Evolutionary conservation across 2,329 filamentous ascomycete species (phyloP), one percentile per base, ranked within the genome.

Genomic region (Escovopsis sp.): DNA sequence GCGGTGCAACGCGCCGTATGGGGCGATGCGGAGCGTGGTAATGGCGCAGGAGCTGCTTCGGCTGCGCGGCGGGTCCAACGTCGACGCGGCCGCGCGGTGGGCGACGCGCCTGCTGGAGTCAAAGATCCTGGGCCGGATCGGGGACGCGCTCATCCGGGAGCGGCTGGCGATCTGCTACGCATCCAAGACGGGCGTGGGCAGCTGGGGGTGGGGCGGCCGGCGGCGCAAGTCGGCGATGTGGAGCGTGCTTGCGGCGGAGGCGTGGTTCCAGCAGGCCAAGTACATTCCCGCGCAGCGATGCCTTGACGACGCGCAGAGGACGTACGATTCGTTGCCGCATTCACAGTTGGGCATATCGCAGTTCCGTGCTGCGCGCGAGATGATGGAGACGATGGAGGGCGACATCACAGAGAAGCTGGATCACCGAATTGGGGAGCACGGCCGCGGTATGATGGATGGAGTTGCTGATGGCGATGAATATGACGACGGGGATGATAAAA

Each of bases 11-110:
- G 73, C 79, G 18, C 74, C 83, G 0, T 88, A 86, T 49, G 80
- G 84, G 35, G 82, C 87, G 1, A 60, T 92, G 13, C 79, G 92
- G 10, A 82, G 78, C 41, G 64, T 94, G 8, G 62, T 79, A 0
- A 61, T 96, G 0, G 74, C 77, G 0, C 65, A 90, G 18, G 92
- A 98, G 54, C 71, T 98, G 1, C 64, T 96, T 3, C 78, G 83
- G 27, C 65, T 90, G 10, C 72, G 87, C 6, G 85, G 84, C 17
- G 81, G 83, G 11, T 73, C 78, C 3, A 81, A 80, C 17, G 71
- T 85, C 6, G 90, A 94, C 50, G 84, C 90, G 48, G 86, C 87
- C 7, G 85, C 85, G 14, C 75, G 73, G 51, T 96, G 87, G 86
- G 83, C 78, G 5, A 75, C 76, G 27, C 73, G 79, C 34, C 70